Evolutionary conservation across 768 basidiomycete species (phyloP).

Genomic region (Trametes coccinea): DNA sequence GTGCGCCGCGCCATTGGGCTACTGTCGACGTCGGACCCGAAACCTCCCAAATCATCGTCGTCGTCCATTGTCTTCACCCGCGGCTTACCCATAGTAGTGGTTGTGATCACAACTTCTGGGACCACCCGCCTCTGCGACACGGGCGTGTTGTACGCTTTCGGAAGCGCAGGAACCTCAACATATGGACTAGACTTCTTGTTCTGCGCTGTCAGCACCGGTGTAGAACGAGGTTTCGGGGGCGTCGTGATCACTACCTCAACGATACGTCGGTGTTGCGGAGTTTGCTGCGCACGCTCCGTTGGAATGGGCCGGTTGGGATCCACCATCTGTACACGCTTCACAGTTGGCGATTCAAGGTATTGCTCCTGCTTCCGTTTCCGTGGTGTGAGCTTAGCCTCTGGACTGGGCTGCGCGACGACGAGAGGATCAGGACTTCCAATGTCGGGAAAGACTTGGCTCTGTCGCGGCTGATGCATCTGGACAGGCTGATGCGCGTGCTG

Average conservation of each 20-base stretch:
- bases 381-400: constrained; percentile 49
- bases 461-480: not conserved
- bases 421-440: constrained; percentile 53
- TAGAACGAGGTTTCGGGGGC: constrained; percentile 13
- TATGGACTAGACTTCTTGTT: constrained; percentile 30
- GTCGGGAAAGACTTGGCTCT: not conserved
- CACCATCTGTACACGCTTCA: constrained; percentile 53
- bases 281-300: constrained; percentile 21
- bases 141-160: constrained; percentile 27
- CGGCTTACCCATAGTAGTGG: constrained; percentile 28
- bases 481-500: not conserved
- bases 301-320: constrained; percentile 21
- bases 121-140: constrained; percentile 24
- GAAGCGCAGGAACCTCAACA: constrained; percentile 32
- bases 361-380: constrained; percentile 69
- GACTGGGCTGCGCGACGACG: constrained; percentile 37
- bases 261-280: not conserved
- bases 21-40: constrained; percentile 51
- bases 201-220: constrained; percentile 14
- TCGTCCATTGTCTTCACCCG: constrained; percentile 35
- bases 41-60: constrained; percentile 54
- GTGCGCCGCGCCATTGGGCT: constrained; percentile 22
- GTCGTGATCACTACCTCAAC: constrained; percentile 15
- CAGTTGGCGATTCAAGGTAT: constrained; percentile 58
- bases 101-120: constrained; percentile 16